Conservation (phyloP, 164 flowering plant species). For the Aristolochia contorta region DNA sequence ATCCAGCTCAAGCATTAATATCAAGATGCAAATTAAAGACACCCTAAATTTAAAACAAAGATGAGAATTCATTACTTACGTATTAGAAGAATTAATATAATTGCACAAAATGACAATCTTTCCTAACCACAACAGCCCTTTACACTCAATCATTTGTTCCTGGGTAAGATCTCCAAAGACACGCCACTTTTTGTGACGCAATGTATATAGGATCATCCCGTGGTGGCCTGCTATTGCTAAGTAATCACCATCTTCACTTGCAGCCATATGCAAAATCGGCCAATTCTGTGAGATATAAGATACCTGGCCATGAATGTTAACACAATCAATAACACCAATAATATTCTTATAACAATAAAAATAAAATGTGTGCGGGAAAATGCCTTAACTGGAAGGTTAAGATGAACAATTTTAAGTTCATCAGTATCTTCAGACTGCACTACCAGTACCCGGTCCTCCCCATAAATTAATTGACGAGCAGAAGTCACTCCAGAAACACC, state of each 20-base stretch:
- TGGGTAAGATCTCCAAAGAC: slow-evolving; percentile 93
- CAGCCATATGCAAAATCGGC: slow-evolving; percentile 92
- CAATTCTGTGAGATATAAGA: slow-evolving; percentile 95
- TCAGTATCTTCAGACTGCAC: slow-evolving; percentile 94
- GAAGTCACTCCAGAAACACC: slow-evolving; percentile 79
- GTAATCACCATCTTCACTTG: slow-evolving; percentile 93
- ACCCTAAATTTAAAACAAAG: background rate
- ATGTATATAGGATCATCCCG: slow-evolving; percentile 83
- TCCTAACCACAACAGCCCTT: slow-evolving; percentile 94
- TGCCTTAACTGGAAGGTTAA: slow-evolving; percentile 90
- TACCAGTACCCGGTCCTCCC: slow-evolving; percentile 85
- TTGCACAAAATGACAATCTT: slow-evolving; percentile 95
- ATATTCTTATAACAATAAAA: background rate
- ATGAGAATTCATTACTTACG: slow-evolving; percentile 36
- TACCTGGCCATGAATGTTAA: slow-evolving; percentile 34
- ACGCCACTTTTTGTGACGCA: slow-evolving; percentile 80
- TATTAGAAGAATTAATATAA: slow-evolving; percentile 66
- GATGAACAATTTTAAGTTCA: slow-evolving; percentile 78
- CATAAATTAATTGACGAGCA: slow-evolving; percentile 84
- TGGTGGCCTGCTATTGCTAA: slow-evolving; percentile 94
- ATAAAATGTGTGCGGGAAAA: background rate
- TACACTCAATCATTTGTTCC: slow-evolving; percentile 90
- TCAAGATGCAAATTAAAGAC: no score
- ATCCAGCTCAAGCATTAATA: no score
- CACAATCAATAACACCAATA: background rate